Evolutionary conservation across 352 stramenopile genomes (phyloP).

Genomic region (Phytophthora meadii): DNA sequence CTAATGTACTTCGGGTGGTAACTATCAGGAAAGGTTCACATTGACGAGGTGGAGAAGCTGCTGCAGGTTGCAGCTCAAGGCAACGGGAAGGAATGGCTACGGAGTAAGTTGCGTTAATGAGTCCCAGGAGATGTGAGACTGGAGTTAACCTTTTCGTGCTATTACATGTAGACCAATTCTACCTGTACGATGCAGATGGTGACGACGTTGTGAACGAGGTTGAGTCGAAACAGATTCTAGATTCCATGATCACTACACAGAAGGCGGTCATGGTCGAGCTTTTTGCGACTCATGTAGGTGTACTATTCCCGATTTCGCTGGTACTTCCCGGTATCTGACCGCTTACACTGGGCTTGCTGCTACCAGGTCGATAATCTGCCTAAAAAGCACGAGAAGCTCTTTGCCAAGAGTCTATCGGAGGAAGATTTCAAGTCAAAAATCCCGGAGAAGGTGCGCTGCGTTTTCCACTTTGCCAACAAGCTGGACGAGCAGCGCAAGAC

Average conservation of each 20-base stretch:
- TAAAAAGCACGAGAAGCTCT: constrained; percentile 67
- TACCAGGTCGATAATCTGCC: constrained; percentile 61
- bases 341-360: constrained; percentile 3
- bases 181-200: constrained; percentile 61
- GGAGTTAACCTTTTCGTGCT: constrained; percentile 10
- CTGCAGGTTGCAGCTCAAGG: constrained; percentile 45
- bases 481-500: constrained; percentile 63
- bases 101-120: constrained; percentile 32
- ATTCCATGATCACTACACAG: constrained; percentile 67
- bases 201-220: constrained; percentile 61
- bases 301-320: not conserved
- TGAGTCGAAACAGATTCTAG: constrained; percentile 64
- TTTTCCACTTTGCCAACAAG: constrained; percentile 77
- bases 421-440: constrained; percentile 78
- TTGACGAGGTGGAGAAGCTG: constrained; percentile 52
- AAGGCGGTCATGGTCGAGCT: constrained; percentile 64
- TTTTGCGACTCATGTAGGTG: constrained; percentile 65
- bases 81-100: constrained; percentile 52
- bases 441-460: constrained; percentile 75
- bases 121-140: constrained; percentile 1
- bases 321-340: constrained; percentile 1
- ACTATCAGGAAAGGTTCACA: constrained; percentile 45
- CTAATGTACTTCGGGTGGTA: not conserved
- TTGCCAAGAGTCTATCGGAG: constrained; percentile 58
- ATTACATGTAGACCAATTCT: constrained; percentile 56